Percentiles rank a stretch among this genome's conserved stretches.
phyloP scores from a whole-genome alignment of 352 stramenopile genomes.

The Phytophthora megakarya region DNA sequence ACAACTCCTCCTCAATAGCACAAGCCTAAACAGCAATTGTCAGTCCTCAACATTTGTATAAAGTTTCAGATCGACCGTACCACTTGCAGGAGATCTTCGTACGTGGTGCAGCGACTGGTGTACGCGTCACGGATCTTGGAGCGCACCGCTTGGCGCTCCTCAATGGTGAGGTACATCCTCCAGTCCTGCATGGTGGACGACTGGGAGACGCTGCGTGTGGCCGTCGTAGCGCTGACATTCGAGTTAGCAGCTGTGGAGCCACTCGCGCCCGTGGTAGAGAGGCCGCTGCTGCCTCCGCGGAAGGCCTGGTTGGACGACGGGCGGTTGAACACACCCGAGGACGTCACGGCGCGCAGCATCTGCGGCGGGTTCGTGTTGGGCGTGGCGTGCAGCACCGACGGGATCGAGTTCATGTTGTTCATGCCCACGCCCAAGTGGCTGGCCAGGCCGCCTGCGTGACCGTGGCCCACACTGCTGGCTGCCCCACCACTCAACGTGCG shows the following conservation, averaged over 20 bases:
- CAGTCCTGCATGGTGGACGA: constrained; percentile 84
- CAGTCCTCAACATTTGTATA: too few species aligned
- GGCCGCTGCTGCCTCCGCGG: constrained; percentile 30
- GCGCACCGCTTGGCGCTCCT: constrained; percentile 87
- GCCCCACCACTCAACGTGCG: constrained; percentile 80
- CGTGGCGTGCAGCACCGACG: constrained; percentile 74
- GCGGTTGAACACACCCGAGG: constrained; percentile 82
- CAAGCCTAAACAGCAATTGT: constrained; percentile 52
- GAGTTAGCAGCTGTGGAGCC: constrained; percentile 15
- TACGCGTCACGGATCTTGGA: constrained; percentile 90
- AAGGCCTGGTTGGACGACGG: constrained; percentile 39
- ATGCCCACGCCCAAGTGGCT: constrained; percentile 69
- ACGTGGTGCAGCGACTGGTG: constrained; percentile 80
- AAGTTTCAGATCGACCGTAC: constrained; percentile 43
- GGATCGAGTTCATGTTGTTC: constrained; percentile 82
- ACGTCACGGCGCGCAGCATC: constrained; percentile 85
- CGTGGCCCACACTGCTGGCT: constrained; percentile 44
- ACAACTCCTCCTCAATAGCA: constrained; percentile 88
- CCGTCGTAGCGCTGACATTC: constrained; percentile 35
- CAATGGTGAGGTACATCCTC: constrained; percentile 91
- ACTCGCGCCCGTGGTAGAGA: constrained; percentile 19
- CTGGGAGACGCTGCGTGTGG: constrained; percentile 65
- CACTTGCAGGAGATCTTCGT: constrained; percentile 90
- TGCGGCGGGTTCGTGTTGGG: constrained; percentile 75
- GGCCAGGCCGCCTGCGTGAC: constrained; percentile 39